Evolutionary conservation across 306 rosid genomes (phyloP).

Genomic region (Potentilla sterilis): DNA sequence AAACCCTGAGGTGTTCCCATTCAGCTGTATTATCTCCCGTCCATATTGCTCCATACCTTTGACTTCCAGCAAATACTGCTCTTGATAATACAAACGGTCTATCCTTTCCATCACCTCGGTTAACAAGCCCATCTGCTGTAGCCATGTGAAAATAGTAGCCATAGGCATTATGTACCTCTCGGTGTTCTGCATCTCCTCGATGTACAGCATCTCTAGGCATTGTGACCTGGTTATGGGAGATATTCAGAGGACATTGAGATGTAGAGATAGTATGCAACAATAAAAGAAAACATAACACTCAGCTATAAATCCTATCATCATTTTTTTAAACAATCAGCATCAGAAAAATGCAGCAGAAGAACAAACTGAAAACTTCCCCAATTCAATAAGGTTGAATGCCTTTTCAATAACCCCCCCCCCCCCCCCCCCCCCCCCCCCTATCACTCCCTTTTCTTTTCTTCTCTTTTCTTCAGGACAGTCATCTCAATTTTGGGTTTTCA

Average conservation of each 20-base stretch:
- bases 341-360: background rate
- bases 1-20: constrained; percentile 90
- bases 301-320: background rate
- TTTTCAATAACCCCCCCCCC: no score
- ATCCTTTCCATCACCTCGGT: constrained; percentile 84
- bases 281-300: background rate
- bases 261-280: background rate
- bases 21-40: constrained; percentile 97
- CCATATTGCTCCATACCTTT: constrained; percentile 90
- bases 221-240: constrained; percentile 54
- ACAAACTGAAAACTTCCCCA: background rate
- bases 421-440: no score
- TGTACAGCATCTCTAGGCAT: constrained; percentile 97
- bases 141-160: constrained; percentile 99
- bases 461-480: no score
- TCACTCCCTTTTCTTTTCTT: no score
- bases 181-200: constrained; percentile 70
- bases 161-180: constrained; percentile 90
- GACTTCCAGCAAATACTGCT: constrained; percentile 91
- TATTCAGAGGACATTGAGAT: background rate
- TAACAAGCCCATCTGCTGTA: constrained; percentile 73
- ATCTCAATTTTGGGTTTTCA: no score
- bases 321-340: background rate
- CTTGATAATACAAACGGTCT: constrained; percentile 91
- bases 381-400: background rate